Evolutionary conservation across 306 rosid genomes (phyloP).

Genomic region (Cyclanthera cordifolia): DNA sequence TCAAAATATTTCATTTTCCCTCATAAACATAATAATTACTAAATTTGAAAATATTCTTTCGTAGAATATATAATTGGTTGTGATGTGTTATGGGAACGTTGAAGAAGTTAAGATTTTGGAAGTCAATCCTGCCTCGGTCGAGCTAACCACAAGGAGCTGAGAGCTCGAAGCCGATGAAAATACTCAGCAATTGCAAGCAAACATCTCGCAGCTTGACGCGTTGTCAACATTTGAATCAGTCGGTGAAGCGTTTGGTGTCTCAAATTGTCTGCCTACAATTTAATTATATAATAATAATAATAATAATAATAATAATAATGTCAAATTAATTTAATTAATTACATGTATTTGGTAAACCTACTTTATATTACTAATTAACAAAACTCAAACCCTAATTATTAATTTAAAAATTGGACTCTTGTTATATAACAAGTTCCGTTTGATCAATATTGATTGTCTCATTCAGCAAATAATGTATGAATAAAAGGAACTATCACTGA

Average conservation of each 20-base stretch:
- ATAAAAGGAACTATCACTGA: too few relatives aligned
- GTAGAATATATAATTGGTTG: too few relatives aligned
- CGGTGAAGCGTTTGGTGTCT: slow-evolving; percentile 73
- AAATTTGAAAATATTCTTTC: background rate
- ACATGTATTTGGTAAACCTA: background rate
- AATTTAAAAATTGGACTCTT: background rate
- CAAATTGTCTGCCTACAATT: slow-evolving; percentile 66
- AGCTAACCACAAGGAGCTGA: slow-evolving; percentile 81
- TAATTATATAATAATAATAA: too few relatives aligned
- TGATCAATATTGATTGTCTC: background rate
- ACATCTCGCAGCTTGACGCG: slow-evolving; percentile 84
- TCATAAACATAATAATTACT: too few relatives aligned
- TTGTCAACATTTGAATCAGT: slow-evolving; percentile 53
- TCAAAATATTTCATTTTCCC: too few relatives aligned
- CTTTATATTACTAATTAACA: background rate
- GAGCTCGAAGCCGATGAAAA: slow-evolving; percentile 75
- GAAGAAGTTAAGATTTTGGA: background rate
- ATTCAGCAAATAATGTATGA: background rate
- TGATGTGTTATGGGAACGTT: background rate
- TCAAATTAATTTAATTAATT: too few relatives aligned
- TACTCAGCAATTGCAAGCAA: slow-evolving; percentile 73
- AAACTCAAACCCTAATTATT: background rate
- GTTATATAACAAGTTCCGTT: background rate
- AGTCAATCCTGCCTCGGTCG: slow-evolving; percentile 66
- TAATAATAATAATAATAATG: too few relatives aligned